Conservation (phyloP, 2,329 filamentous ascomycete genomes). For the Ophiostoma sp. region DNA sequence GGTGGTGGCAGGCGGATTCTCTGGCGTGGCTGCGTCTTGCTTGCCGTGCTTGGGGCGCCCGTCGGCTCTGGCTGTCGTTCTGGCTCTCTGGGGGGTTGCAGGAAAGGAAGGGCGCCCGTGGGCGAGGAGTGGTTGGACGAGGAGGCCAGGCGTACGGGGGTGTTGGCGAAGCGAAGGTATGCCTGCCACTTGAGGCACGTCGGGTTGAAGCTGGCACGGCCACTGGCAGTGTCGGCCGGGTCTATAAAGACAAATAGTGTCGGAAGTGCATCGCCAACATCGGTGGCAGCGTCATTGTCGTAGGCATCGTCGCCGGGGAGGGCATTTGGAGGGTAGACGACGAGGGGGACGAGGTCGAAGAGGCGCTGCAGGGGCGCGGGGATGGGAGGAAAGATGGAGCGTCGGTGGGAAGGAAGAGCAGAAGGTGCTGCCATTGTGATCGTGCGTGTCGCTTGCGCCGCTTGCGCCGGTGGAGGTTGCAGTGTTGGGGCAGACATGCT, state of each 20-base stretch:
- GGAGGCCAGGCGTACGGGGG: conserved; percentile 60
- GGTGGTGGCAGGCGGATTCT: conserved; percentile 23
- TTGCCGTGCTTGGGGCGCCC: background rate
- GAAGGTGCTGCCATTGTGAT: conserved; percentile 12
- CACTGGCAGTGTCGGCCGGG: conserved; percentile 53
- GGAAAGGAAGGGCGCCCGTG: conserved; percentile 79
- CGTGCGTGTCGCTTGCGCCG: background rate
- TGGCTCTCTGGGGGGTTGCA: conserved; percentile 51
- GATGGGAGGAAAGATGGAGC: conserved; percentile 42
- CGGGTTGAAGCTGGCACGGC: conserved; percentile 78
- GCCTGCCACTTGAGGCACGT: conserved; percentile 96
- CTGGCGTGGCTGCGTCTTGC: background rate
- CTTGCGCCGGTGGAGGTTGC: background rate
- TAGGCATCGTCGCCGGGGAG: conserved; percentile 52
- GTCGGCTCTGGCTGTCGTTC: background rate
- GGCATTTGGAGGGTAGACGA: conserved; percentile 67
- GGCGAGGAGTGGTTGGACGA: conserved; percentile 94
- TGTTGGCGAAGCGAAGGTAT: conserved; percentile 69
- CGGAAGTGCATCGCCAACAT: conserved; percentile 35
- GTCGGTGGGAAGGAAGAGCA: background rate
- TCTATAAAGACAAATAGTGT: conserved; percentile 73
- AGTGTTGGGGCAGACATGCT: background rate
- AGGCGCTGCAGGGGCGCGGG: conserved; percentile 73
- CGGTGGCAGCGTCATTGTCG: conserved; percentile 24
- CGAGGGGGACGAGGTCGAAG: conserved; percentile 78